Conservation (phyloP, 2,329 filamentous ascomycete species). For the Aspergillus sp. region DNA sequence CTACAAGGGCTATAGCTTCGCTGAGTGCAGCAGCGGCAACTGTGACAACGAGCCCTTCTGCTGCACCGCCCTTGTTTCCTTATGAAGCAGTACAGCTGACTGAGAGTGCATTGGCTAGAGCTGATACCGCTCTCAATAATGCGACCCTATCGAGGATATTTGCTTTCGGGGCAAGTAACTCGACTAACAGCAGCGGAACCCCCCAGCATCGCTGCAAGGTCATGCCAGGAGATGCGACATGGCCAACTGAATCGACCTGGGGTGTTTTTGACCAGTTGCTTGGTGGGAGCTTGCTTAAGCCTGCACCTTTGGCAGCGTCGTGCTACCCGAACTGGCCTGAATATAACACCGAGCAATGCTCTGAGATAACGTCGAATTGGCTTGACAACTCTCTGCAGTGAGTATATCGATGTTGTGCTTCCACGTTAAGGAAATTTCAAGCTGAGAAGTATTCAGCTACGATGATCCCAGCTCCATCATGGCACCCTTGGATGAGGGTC, state of each 20-base stretch:
- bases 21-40: constrained; percentile 16
- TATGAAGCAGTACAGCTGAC: constrained; percentile 38
- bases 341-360: constrained; percentile 35
- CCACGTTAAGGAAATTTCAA: not conserved
- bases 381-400: constrained; percentile 16
- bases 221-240: constrained; percentile 24
- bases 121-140: constrained; percentile 29
- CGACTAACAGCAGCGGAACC: constrained; percentile 29
- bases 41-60: constrained; percentile 7
- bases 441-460: constrained; percentile 6
- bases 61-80: constrained; percentile 23
- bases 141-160: constrained; percentile 37
- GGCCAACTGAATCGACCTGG: constrained; percentile 23
- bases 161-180: constrained; percentile 26
- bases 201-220: constrained; percentile 41
- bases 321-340: constrained; percentile 38
- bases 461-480: constrained; percentile 27
- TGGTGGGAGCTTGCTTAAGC: constrained; percentile 35
- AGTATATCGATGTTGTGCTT: not conserved
- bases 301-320: constrained; percentile 34
- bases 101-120: constrained; percentile 34
- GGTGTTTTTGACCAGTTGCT: constrained; percentile 41
- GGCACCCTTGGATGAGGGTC: constrained; percentile 29
- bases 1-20: not conserved
- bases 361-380: constrained; percentile 34